Conservation (phyloP, 305 asterid species). For the Fraxinus floribunda region DNA sequence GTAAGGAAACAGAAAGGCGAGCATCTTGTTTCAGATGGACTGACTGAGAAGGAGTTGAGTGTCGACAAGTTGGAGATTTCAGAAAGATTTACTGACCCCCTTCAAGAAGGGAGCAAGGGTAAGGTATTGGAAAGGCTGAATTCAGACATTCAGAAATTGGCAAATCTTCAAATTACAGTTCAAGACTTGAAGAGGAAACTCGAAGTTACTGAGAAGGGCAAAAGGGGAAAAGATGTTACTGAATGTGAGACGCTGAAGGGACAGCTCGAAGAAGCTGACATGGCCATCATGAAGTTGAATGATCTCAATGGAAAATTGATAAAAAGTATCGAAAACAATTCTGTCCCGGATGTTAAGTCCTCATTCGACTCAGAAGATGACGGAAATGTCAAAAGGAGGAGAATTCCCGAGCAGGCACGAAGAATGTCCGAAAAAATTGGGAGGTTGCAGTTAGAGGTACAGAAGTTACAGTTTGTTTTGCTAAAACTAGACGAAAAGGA, state of each 20-base stretch:
- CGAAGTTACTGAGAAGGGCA: slow-evolving; percentile 63
- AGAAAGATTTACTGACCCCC: slow-evolving; percentile 48
- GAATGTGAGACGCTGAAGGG: slow-evolving; percentile 74
- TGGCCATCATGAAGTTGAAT: slow-evolving; percentile 59
- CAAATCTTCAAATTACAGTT: slow-evolving; percentile 83
- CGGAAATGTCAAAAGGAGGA: slow-evolving; percentile 57
- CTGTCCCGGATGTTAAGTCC: slow-evolving; percentile 47
- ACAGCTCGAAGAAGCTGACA: slow-evolving; percentile 82
- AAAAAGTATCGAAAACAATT: slow-evolving; percentile 54
- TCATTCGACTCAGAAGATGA: slow-evolving; percentile 70
- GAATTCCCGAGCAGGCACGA: slow-evolving; percentile 64
- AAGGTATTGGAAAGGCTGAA: slow-evolving; percentile 80
- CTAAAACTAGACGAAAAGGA: slow-evolving; percentile 60
- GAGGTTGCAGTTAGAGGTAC: slow-evolving; percentile 83
- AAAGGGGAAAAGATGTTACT: slow-evolving; percentile 69
- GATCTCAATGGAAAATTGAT: slow-evolving; percentile 68
- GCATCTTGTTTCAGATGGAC: slow-evolving; percentile 34
- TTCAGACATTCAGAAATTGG: slow-evolving; percentile 81
- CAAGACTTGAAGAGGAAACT: slow-evolving; percentile 80
- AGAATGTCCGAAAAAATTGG: slow-evolving; percentile 84
- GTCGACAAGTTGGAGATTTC: slow-evolving; percentile 63
- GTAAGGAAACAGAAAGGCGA: slow-evolving; percentile 47
- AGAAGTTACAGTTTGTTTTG: slow-evolving; percentile 78
- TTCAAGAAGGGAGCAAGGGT: slow-evolving; percentile 65
- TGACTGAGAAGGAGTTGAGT: slow-evolving; percentile 40